Evolutionary conservation across 73 alveolate species (phyloP).

Genomic region (Stentor coeruleus): DNA sequence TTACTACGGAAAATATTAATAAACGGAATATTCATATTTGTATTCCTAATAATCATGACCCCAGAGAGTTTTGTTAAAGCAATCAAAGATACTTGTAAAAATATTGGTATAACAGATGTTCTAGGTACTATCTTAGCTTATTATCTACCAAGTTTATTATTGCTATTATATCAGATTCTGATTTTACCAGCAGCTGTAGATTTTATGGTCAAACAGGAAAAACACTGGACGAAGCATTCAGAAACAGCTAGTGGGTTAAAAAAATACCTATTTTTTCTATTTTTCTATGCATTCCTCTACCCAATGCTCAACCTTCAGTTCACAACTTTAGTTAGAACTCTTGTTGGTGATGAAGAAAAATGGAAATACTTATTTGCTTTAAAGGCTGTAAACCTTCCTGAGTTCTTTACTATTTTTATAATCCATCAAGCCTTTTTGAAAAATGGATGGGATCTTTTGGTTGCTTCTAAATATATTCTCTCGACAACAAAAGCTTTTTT

Average conservation of each 20-base stretch:
- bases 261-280: neutral
- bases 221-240: neutral
- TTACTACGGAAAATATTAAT: neutral
- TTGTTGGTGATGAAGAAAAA: neutral
- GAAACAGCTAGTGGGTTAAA: neutral
- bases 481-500: neutral
- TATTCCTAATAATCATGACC: neutral
- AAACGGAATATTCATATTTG: neutral
- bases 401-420: neutral
- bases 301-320: neutral
- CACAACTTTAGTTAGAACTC: neutral
- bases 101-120: neutral
- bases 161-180: neutral
- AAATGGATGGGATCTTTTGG: neutral
- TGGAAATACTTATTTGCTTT: neutral
- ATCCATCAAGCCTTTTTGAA: constrained; percentile 3
- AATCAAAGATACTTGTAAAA: neutral
- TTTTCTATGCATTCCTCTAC: neutral
- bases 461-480: neutral
- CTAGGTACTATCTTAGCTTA: neutral
- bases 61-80: neutral
- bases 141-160: neutral
- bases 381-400: neutral
- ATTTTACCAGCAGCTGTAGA: neutral
- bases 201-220: constrained; percentile 1